Base-by-base conservation (phyloP, 257 asterid species). In the Penstemon eatonii region DNA sequence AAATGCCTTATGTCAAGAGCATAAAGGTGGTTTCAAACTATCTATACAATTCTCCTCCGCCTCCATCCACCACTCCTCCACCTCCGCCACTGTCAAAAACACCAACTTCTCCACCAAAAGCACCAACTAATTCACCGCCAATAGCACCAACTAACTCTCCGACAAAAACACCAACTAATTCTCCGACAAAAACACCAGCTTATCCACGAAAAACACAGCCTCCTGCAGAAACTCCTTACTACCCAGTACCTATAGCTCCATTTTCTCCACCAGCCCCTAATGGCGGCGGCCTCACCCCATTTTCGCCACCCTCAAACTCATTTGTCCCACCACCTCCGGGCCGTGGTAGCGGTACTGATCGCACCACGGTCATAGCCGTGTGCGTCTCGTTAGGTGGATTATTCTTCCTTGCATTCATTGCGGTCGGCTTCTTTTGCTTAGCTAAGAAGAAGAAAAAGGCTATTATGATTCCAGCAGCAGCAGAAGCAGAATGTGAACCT, bases 401-500 rank as follows among this genome's bases (percentile, higher is more conserved):
- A 3, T 83, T 83, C 85, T 83, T 87, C 79, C 83, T 85, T 0
- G 88, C 95, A 36, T 83, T 87, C 84, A 77, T 87, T 0, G 91
- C 88, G 3, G 78, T 76, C 5, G 91, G 88, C 0, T 78, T 87
- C 13, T 85, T 83, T 37, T 87, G 89, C 80, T 56, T 83, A 8
- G 89, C 89, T 37, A 85, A 85, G 88, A 85, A 76, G 15, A 87
- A 81, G 86, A 87, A 84, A 85, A 87, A 82, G 72, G 85, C 90
- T 0, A 66, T 87, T 1, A 53, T 84, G 79, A 70, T 69, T 18
- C 94, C 89, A 6, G 84, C 85, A 0, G 82, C 85, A 2, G 82
- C 85, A 3, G 79, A 83, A 2, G 81, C 60, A 6, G 83, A 46
- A 8, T 73, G 65, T 58, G 80, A 65, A 38, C 75, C 75, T 3